Evolutionary conservation across 768 basidiomycete genomes (phyloP), one percentile per base, ranked within the genome.

Genomic region (Phallus indusiatus): DNA sequence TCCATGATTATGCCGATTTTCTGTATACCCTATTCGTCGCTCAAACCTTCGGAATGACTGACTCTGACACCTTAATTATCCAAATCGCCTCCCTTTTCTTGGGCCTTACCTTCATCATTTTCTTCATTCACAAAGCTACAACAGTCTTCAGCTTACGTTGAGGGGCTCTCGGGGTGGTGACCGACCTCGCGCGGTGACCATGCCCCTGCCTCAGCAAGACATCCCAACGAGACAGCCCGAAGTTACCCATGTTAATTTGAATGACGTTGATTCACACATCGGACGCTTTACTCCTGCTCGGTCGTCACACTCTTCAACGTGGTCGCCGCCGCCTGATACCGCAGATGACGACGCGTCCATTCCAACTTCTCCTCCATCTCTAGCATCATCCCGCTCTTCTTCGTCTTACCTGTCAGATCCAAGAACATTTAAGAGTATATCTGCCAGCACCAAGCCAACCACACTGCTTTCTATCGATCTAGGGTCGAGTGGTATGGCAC

Each of bases 401-500:
- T 89, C 88, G 0, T 90, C 88, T 0, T 87, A 90, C 70, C 79
- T 90, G 24, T 90, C 90, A 5, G 81, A 89, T 65, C 81, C 89
- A 16, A 81, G 85, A 55, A 91, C 89, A 0, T 90, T 92, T 71
- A 79, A 82, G 66, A 90, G 88, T 67, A 85, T 86, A 66, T 82
- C 86, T 56, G 90, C 88, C 6, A 90, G 88, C 65, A 98, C 94
- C 12, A 96, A 96, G 70, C 94, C 93, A 1, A 98, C 94, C 5
- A 97, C 94, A 0, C 72, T 97, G 21, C 76, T 96, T n/a, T 92
- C 89, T 64, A 82, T 95, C 62, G 94, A 97, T 66, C 70, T 92
- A 24, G 67, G 68, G 8, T 81, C 84, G 7, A 84, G 83, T 63
- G 88, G 88, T 12, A 85, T 93, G 78, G 93, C 88, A 0, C 92